phyloP scores from a whole-genome alignment of 1,139 yeast genomes.

The Blastobotrys arbuscula region DNA sequence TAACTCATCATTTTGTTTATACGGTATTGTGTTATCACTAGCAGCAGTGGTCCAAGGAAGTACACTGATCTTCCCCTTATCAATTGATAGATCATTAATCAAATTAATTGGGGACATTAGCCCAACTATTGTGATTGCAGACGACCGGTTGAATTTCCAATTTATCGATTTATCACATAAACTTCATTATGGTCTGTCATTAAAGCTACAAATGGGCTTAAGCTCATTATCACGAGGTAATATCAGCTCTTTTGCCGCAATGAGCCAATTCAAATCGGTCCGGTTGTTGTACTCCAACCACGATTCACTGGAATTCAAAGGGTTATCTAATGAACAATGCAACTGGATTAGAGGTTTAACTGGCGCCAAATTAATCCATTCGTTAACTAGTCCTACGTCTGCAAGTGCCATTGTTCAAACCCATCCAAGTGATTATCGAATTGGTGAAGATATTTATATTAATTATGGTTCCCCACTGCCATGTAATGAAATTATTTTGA shows the following conservation, averaged over 20 bases:
- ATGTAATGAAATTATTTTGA: conserved; percentile 28
- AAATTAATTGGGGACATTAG: conserved; percentile 19
- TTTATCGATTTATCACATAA: neutral
- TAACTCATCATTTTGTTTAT: conserved; percentile 27
- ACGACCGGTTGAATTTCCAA: conserved; percentile 26
- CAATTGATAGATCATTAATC: conserved; percentile 13
- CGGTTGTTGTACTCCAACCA: conserved; percentile 29
- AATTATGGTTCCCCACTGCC: conserved; percentile 36
- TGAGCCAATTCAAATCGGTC: conserved; percentile 26
- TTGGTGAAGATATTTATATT: conserved; percentile 16
- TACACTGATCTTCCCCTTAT: conserved; percentile 25
- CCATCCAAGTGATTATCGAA: conserved; percentile 34
- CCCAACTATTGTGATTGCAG: conserved; percentile 26
- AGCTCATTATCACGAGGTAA: conserved; percentile 27
- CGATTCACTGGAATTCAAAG: conserved; percentile 11
- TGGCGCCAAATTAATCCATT: conserved; percentile 34
- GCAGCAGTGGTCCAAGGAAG: conserved; percentile 32
- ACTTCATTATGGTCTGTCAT: neutral
- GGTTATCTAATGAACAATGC: conserved; percentile 28
- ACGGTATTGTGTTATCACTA: conserved; percentile 29
- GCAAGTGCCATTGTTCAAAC: conserved; percentile 37
- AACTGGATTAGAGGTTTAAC: conserved; percentile 32
- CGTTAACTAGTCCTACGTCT: conserved; percentile 28
- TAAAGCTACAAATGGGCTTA: conserved; percentile 22
- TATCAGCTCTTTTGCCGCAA: conserved; percentile 23